Conservation (phyloP, 176 grass and related monocot genomes). For the Coix lacrymajobi region DNA sequence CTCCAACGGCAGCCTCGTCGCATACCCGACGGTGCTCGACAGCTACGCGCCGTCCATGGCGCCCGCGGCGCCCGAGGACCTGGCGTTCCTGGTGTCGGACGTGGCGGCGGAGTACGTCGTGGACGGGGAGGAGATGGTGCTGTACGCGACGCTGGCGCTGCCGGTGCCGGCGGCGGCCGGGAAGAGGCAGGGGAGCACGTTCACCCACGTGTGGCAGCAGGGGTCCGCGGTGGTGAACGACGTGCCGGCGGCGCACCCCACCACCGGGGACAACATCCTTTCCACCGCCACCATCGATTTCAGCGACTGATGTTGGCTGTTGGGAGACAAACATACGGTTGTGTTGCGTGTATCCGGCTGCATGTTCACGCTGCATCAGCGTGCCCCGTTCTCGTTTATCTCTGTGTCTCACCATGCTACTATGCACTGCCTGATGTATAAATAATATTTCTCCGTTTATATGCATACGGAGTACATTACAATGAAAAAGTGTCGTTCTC, state of each 20-base stretch:
- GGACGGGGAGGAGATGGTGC: constrained; percentile 50
- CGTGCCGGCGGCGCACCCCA: constrained; percentile 70
- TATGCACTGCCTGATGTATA: background rate
- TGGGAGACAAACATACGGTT: background rate
- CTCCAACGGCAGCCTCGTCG: constrained; percentile 63
- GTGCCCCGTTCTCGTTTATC: background rate
- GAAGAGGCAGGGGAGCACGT: constrained; percentile 41
- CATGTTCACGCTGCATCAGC: background rate
- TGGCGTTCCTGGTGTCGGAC: constrained; percentile 41
- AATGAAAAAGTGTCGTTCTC: no score
- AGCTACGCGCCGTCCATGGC: constrained; percentile 83
- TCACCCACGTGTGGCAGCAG: constrained; percentile 80
- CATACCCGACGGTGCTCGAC: constrained; percentile 64
- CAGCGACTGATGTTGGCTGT: constrained; percentile 2
- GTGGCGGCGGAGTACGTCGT: constrained; percentile 41
- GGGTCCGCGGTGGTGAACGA: constrained; percentile 52
- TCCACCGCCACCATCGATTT: constrained; percentile 65
- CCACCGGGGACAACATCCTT: constrained; percentile 60
- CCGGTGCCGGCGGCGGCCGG: constrained; percentile 16
- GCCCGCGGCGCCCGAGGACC: constrained; percentile 10
- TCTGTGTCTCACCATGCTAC: no score
- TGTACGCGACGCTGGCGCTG: constrained; percentile 70
- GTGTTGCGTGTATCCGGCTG: background rate
- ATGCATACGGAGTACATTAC: no score
- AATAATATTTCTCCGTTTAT: background rate